Evolutionary conservation across 345 rosid genomes (phyloP), one percentile per base, ranked within the genome.

Genomic region (Populus davidiana): DNA sequence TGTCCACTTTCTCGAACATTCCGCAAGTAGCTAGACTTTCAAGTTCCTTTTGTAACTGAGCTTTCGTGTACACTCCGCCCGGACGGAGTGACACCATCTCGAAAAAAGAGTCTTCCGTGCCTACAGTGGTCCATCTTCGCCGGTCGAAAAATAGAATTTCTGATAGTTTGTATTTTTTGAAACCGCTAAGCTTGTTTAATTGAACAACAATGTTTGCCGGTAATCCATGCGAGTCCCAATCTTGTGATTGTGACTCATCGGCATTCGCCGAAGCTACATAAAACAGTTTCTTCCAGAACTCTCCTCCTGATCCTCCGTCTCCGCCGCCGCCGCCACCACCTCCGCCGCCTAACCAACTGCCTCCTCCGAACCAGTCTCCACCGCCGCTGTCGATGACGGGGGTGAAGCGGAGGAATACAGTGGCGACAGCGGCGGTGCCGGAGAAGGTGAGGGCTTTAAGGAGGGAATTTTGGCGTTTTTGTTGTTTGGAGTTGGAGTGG

Each of bases 1-100:
- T 84, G 31, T 94, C 99, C 21, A 96, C 97, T 73, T 87, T 96
- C 89, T 96, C 98, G 50, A 94, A 96, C 98, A 94, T 96, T n/a
- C 99, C 99, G 38, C 99, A 94, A 8, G 95, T 90, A 44, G 97
- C 94, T 52, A 96, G 86, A 20, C 87, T 87, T 80, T 96, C 97
- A 0, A 96, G 94, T 91, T 96, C 99, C 77, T 92, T 92, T 78
- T 85, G 89, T 21, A 94, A 83, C 80, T 92, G 96, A 4, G 92
- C 76, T 81, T 92, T 96, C 1, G 97, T 91, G 88, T 94, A 96
- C 33, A 92, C 83, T 47, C 98, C 97, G 0, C 96, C 96, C 0
- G 97, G 93, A 23, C 91, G 89, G 35, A 96, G 76, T 8, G 96
- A 88, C 8, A 96, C 99, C 99, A 96, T 96, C 84, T 96, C 97